phyloP scores from a whole-genome alignment of 441 rosid genomes.

The Adansonia madagascariensis region DNA sequence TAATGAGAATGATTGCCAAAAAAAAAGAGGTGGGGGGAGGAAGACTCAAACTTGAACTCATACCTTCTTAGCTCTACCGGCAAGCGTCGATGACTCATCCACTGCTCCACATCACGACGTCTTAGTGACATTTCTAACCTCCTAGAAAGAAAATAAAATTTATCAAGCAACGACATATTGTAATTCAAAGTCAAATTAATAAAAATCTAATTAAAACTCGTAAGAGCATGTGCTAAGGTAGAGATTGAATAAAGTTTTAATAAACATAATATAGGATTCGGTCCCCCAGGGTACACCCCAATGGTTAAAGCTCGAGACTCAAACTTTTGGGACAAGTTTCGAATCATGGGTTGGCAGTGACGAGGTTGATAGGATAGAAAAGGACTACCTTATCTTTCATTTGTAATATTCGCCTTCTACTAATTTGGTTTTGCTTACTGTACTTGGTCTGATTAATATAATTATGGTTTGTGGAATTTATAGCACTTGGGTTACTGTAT shows the following conservation, averaged over 20 bases:
- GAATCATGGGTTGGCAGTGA: neutral
- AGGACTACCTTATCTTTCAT: neutral
- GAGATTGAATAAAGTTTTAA: neutral
- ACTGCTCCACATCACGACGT: conserved; percentile 85
- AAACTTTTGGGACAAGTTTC: neutral
- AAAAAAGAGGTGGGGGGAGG: neutral
- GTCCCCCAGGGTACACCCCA: neutral
- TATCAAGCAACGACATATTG: conserved; percentile 21
- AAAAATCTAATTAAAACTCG: neutral
- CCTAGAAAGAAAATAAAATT: conserved; percentile 43
- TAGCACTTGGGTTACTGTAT: neutral
- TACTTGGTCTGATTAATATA: neutral
- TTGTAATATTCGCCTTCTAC: neutral
- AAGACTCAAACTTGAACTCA: neutral
- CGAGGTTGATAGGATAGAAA: neutral
- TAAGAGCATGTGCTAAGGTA: neutral
- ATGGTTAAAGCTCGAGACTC: neutral
- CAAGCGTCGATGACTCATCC: conserved; percentile 89
- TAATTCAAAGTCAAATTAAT: neutral
- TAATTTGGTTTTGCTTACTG: neutral
- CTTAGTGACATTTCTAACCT: conserved; percentile 81
- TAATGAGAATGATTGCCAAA: conserved; percentile 16
- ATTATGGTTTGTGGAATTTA: neutral
- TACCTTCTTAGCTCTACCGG: conserved; percentile 74
- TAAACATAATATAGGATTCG: neutral